Evolutionary conservation across 169 alveolate species (phyloP), one percentile per base, ranked within the genome.

Genomic region (Condylostoma magnum): DNA sequence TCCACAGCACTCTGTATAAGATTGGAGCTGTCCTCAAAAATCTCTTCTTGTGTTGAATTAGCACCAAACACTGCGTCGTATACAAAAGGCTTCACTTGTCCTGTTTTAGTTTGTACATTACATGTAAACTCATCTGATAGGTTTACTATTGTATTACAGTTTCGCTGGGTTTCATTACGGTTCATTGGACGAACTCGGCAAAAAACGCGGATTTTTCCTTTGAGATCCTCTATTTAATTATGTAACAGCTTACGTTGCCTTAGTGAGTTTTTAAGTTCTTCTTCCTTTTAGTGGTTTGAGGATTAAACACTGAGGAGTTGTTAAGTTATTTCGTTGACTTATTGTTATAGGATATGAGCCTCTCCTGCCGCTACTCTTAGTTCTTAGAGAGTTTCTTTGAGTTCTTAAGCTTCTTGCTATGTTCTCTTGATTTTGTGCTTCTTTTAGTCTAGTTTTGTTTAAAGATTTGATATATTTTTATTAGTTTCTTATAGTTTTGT

Each of bases 121-220:
- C 68, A 18, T 30, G 48, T 65, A 6, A 54, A 54, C 0, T 77
- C 67, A 53, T 84, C 85, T 18, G 44, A 54, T 20, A 82, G 79
- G 43, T 76, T 78, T 3, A 83, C 83, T 34, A 79, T 77, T 30
- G 38, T 67, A 1, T 34, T 15, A 10, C 76, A 67, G 66, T 33
- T 75, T 66, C 51, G 80, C 33, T 36, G 58, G n/a, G 70, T 75
- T 60, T 80, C 92, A 34, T 47, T 36, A 34, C 76, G 56, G 56
- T 53, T 77, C 56, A 89, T 50, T 2, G 97, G 97, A 52, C 97
- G 79, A 12, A 92, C 87, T 69, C 97, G 87, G 73, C 95, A 91
- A 53, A 83, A 87, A 38, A 93, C 96, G 75, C 94, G 69, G 41
- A 92, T 84, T 68, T 92, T 89, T 1, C 97, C 97, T 54, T 94